Evolutionary conservation across 768 basidiomycete genomes (phyloP), one percentile per base, ranked within the genome.

Genomic region (Naganishia randhawae): DNA sequence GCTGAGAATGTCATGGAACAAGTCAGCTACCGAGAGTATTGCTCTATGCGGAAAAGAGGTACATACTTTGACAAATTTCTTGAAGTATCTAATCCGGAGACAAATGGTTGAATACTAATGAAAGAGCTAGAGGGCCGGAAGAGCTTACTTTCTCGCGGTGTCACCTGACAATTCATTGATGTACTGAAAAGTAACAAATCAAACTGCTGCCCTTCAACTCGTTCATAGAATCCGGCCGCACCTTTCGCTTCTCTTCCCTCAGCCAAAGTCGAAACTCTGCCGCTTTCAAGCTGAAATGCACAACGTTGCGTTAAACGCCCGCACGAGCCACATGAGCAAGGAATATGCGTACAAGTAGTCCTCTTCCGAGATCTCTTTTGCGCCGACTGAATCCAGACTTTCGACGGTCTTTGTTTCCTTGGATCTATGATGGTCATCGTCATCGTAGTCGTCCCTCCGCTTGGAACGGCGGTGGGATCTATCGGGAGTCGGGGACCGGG

Each of bases 211-310:
- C 0, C 42, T n/a, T 61, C 1, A 22, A n/a, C 33, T 69, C 33
- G 32, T 37, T 25, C 37, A 13, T 32, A 57, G 41, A 19, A 19
- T 37, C 9, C 1, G 53, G 78, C 81, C 37, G 63, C 66, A 86
- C 86, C 81, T 85, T 86, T 61, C 81, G 82, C 73, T 86, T 85
- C 74, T 85, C 84, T 27, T 90, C 88, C 78, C 88, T 90, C 67
- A 96, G 82, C 92, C 93, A 97, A 29, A 85, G 78, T 71, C 88
- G 85, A 76, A 94, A 95, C 76, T 96, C 93, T 66, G 86, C 85
- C 63, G 86, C 89, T 80, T 91, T 93, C 74, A 88, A 83, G 80
- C 77, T 79, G 54, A 16, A 11, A 25, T n/a, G 65, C n/a, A 32
- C 22, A 17, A 42, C 13, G 39, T n/a, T 48, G 48, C 22, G 31